Evolutionary conservation across 495 filamentous ascomycete genomes (phyloP).

Genomic region (Talaromyces wortmannii): DNA sequence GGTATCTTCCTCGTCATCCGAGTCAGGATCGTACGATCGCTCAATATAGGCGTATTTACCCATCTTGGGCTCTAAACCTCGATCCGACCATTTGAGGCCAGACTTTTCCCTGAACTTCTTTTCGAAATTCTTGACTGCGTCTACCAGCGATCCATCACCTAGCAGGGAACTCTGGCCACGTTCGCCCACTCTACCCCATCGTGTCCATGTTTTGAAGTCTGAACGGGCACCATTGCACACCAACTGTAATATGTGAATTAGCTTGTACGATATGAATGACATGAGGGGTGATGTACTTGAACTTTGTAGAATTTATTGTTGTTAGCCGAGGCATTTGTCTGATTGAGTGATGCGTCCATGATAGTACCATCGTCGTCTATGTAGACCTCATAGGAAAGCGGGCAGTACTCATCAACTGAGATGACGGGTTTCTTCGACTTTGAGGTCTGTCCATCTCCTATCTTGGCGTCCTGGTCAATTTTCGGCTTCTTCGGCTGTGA

Average conservation of each 20-base stretch:
- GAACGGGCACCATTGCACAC: conserved; percentile 5
- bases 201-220: conserved; percentile 44
- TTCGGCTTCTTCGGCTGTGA: too few relatives aligned
- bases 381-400: conserved; percentile 43
- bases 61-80: conserved; percentile 49
- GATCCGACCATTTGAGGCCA: conserved; percentile 59
- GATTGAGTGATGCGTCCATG: conserved; percentile 41
- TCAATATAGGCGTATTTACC: conserved; percentile 76
- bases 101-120: conserved; percentile 77
- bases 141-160: conserved; percentile 25
- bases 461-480: too few relatives aligned
- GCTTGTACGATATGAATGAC: too few relatives aligned
- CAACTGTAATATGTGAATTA: too few relatives aligned
- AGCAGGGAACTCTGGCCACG: conserved; percentile 50
- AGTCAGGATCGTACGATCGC: conserved; percentile 56
- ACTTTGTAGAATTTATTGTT: conserved; percentile 73
- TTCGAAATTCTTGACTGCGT: conserved; percentile 50
- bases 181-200: conserved; percentile 78
- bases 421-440: too few relatives aligned
- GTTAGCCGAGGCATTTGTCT: conserved; percentile 44
- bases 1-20: conserved; percentile 52
- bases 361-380: conserved; percentile 58
- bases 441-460: too few relatives aligned
- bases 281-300: conserved; percentile 24
- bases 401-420: too few relatives aligned